Base-by-base conservation (phyloP, 305 asterid genomes). In the Lippia alba region DNA sequence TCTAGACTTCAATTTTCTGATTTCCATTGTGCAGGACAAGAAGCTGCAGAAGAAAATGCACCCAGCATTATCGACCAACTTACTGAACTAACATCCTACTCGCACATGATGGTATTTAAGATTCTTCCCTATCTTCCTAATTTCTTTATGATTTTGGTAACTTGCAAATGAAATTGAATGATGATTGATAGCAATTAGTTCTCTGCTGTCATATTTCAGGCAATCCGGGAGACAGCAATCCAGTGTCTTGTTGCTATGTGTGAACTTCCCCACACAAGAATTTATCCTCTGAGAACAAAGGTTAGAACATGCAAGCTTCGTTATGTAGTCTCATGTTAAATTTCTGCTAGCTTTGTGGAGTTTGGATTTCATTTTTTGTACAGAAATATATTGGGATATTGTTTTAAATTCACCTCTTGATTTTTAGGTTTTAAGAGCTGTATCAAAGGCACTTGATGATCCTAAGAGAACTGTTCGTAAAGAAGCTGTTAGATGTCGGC, bases 221-320 rank as follows among this genome's bases (percentile, higher is more conserved):
- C 81, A 67, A 73, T 91, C 64, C 89, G 99, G 34, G 96, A 88
- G 83, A 89, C 94, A 56, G 94, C 97, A 57, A 72, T 94, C 72
- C 99, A 94, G 77, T 91, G 99, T 83, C 95, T 94, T 73, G 82
- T 80, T 73, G 93, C 97, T 75, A 79, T 86, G 80, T 84, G 95
- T 46, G 73, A 78, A 72, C 88, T 91, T 61, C 96, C 96, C 57
- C 78, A 91, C 73, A 66, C 91, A 66, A 85, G 91, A 85, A 80
- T 91, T 68, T 94, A 85, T 82, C 97, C 99, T 64, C 69, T 82
- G 68, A 79, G 91, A 83, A 60, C 78, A 19, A 86, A 89, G 97
- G 99, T 91, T 71, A 16, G 72, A 40, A 60, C 56, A 20, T 50
- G 44, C 66, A 65, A 61, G 17, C 39, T 33, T 57, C 66, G 34